Conservation (phyloP, 805 yeast species). For the Lipomyces sp. region DNA sequence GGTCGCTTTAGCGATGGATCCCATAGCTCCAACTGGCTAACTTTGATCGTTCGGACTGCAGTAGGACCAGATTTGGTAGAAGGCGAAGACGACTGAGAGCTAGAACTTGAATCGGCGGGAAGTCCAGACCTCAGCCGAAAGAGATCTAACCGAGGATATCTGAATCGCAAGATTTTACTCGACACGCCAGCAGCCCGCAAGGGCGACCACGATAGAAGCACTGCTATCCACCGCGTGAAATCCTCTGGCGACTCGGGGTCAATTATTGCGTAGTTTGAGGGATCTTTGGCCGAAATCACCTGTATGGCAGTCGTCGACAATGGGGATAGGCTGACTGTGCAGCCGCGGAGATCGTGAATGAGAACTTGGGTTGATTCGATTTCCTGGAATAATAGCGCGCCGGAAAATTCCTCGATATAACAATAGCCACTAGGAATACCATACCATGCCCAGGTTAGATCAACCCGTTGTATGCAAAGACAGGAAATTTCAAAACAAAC, state of each 20-base stretch:
- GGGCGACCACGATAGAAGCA: slow-evolving; percentile 24
- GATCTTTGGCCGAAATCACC: slow-evolving; percentile 16
- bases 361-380: slow-evolving; percentile 7
- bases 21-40: slow-evolving; percentile 25
- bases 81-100: neutral
- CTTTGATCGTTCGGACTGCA: slow-evolving; percentile 21
- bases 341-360: slow-evolving; percentile 27
- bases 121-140: neutral
- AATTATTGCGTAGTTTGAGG: slow-evolving; percentile 14
- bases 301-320: slow-evolving; percentile 18
- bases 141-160: slow-evolving; percentile 19
- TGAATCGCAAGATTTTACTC: slow-evolving; percentile 18
- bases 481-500: no score
- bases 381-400: slow-evolving; percentile 21
- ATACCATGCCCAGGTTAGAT: neutral
- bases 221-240: slow-evolving; percentile 24
- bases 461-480: neutral
- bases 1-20: slow-evolving; percentile 14
- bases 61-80: neutral
- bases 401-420: slow-evolving; percentile 25
- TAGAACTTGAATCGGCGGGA: neutral
- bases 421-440: slow-evolving; percentile 16
- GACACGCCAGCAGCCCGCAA: slow-evolving; percentile 25
- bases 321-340: slow-evolving; percentile 18
- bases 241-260: slow-evolving; percentile 18